Conservation (phyloP, 768 basidiomycete species). For the Mycena chlorophos region DNA sequence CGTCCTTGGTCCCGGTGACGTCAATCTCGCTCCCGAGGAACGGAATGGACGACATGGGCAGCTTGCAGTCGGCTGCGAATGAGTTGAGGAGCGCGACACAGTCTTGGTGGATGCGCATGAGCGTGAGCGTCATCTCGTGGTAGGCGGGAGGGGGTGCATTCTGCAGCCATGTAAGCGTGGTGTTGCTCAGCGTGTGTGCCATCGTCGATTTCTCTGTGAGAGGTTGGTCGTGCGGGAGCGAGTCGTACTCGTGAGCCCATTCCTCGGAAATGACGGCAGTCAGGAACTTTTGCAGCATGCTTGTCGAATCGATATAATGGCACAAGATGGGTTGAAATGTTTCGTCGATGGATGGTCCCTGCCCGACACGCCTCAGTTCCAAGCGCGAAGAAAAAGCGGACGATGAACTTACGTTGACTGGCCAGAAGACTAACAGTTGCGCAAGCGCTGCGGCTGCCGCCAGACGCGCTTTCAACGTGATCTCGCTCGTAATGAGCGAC, state of each 20-base stretch:
- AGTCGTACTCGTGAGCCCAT: slow-evolving; percentile 72
- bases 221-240: slow-evolving; percentile 28
- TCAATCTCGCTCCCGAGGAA: slow-evolving; percentile 76
- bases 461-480: slow-evolving; percentile 76
- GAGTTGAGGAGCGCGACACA: slow-evolving; percentile 78
- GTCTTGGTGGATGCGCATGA: slow-evolving; percentile 78
- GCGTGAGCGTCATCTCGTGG: slow-evolving; percentile 85
- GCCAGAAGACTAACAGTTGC: slow-evolving; percentile 67
- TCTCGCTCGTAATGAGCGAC: slow-evolving; percentile 73
- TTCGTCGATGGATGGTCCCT: slow-evolving; percentile 51
- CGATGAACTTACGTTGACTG: slow-evolving; percentile 47
- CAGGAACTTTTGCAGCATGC: slow-evolving; percentile 89
- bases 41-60: slow-evolving; percentile 78
- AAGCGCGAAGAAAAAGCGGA: not conserved
- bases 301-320: slow-evolving; percentile 82
- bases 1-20: slow-evolving; percentile 60
- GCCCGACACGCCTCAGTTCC: no score
- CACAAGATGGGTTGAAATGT: slow-evolving; percentile 73
- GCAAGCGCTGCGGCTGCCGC: slow-evolving; percentile 79
- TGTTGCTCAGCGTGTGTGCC: slow-evolving; percentile 66
- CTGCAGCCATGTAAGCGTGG: slow-evolving; percentile 74
- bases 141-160: slow-evolving; percentile 74
- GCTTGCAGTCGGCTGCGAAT: slow-evolving; percentile 85
- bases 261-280: slow-evolving; percentile 87
- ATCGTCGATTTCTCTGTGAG: slow-evolving; percentile 59